Conservation (phyloP, 495 filamentous ascomycete species). For the Neurospora sp. region DNA sequence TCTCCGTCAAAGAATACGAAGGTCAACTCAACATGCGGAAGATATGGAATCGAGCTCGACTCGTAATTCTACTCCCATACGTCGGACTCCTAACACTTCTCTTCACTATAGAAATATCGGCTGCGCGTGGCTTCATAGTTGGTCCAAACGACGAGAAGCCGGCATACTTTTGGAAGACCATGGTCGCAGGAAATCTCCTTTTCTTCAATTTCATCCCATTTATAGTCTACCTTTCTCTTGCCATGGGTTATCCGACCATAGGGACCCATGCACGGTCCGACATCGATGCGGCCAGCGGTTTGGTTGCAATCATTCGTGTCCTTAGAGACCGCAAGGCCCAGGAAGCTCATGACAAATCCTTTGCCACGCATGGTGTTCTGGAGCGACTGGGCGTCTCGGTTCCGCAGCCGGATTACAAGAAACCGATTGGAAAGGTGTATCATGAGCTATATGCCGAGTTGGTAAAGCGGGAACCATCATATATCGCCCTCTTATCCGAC, state of each 20-base stretch:
- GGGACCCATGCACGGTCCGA: neutral
- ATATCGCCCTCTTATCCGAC: neutral
- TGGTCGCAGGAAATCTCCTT: neutral
- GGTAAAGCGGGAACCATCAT: neutral
- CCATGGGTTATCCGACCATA: neutral
- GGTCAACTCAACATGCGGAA: neutral
- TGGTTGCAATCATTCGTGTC: neutral
- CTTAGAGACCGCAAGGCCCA: neutral
- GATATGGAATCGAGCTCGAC: neutral
- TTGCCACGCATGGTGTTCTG: neutral
- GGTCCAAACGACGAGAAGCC: accelerated
- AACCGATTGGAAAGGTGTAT: neutral
- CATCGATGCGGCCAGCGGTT: neutral
- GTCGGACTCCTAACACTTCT: neutral
- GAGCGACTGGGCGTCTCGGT: neutral
- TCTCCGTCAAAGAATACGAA: neutral
- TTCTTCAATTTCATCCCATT: neutral
- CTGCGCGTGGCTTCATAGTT: neutral
- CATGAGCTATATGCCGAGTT: neutral
- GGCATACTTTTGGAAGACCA: neutral
- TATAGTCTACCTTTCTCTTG: neutral
- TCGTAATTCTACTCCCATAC: neutral
- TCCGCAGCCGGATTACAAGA: neutral
- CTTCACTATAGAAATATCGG: neutral
- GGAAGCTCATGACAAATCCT: neutral